These are phyloP conservation scores for Raffaelea deltoideospora DNA, from an alignment of 2,329 filamentous ascomycete genomes.

Conservation along the genomic window DNA sequence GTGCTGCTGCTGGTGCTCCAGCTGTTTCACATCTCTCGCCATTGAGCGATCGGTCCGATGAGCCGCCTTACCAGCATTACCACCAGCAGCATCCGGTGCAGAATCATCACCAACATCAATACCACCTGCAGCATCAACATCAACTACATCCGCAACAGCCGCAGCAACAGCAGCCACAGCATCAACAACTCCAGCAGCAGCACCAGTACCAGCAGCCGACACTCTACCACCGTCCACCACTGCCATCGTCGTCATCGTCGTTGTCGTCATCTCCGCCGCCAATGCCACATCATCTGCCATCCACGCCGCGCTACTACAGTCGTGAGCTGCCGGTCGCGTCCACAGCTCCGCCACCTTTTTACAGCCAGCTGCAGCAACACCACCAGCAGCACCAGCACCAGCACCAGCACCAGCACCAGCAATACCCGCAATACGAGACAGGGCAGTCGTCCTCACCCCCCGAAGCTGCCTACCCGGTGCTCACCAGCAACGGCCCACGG, in stretches of 20 bases:
- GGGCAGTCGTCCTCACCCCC: background rate
- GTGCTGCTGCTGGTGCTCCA: too few relatives aligned
- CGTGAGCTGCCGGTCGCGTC: slow-evolving; percentile 1
- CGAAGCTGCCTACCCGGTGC: slow-evolving; percentile 1
- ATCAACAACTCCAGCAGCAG: background rate
- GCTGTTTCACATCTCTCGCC: too few relatives aligned
- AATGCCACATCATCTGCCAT: slow-evolving; percentile 1
- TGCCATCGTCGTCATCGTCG: background rate
- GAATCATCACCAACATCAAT: too few relatives aligned
- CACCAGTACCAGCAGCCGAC: background rate
- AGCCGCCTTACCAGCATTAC: too few relatives aligned
- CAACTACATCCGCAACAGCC: too few relatives aligned
- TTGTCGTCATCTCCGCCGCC: background rate
- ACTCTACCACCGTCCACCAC: background rate
- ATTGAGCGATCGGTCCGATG: too few relatives aligned
- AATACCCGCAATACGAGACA: background rate
- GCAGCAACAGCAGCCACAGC: background rate
- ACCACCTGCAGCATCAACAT: too few relatives aligned
- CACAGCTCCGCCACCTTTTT: background rate
- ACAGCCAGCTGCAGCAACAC: background rate
- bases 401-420: slow-evolving; percentile 3
- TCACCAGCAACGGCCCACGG: too few relatives aligned
- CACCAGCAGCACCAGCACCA: background rate
- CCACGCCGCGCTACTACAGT: slow-evolving; percentile 2
- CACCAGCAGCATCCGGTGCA: too few relatives aligned